Percentiles rank a stretch among this genome's conserved stretches.
Evolutionary conservation across 371 early-diverging fungal species (phyloP).

Genomic region (Mucor piriformis): DNA sequence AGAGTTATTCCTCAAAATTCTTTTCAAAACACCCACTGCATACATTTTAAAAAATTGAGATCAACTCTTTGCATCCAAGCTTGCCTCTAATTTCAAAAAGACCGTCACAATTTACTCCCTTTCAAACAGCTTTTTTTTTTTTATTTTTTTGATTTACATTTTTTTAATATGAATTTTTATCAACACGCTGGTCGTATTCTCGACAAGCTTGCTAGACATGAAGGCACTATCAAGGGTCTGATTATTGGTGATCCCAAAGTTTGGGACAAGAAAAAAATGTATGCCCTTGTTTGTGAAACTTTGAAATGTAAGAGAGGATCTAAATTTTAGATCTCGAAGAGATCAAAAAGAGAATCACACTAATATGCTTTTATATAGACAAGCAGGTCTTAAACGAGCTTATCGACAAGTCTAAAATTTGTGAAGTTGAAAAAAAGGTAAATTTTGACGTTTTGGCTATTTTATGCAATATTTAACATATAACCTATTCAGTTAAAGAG

Average conservation of each 20-base stretch:
- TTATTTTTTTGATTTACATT: background rate
- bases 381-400: constrained; percentile 56
- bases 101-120: too few species aligned
- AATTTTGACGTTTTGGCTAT: background rate
- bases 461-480: background rate
- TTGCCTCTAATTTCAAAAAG: too few species aligned
- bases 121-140: background rate
- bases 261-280: constrained; percentile 83
- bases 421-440: constrained; percentile 60
- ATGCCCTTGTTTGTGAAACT: constrained; percentile 91
- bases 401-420: constrained; percentile 55
- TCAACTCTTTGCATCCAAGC: too few species aligned
- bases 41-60: too few species aligned
- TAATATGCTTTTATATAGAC: constrained; percentile 32
- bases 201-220: constrained; percentile 65
- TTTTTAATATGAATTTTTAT: constrained; percentile 66
- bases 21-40: too few species aligned
- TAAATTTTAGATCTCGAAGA: background rate
- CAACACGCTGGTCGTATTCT: constrained; percentile 77
- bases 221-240: constrained; percentile 84
- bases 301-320: constrained; percentile 75
- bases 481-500: constrained; percentile 32
- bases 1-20: too few species aligned
- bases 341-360: background rate
- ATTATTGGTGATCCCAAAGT: constrained; percentile 75